phyloP scores from a whole-genome alignment of 2,329 filamentous ascomycete genomes.

The Epichloe typhina region DNA sequence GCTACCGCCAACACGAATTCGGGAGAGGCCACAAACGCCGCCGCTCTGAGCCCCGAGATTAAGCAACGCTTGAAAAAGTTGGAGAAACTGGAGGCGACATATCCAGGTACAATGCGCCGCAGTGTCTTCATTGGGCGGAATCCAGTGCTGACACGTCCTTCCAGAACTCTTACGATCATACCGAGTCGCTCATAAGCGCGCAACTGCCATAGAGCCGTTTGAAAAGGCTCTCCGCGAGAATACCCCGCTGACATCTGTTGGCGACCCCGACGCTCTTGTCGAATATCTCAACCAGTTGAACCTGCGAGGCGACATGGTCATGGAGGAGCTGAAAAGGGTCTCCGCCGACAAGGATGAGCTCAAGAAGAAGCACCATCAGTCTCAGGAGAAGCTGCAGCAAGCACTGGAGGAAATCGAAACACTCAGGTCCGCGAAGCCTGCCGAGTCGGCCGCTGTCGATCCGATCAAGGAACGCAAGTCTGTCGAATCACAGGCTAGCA shows the following conservation, averaged over 20 bases:
- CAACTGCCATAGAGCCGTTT: constrained; percentile 81
- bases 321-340: constrained; percentile 83
- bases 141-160: neutral
- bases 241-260: constrained; percentile 80
- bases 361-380: constrained; percentile 62
- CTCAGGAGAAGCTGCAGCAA: constrained; percentile 48
- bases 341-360: constrained; percentile 68
- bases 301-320: constrained; percentile 78
- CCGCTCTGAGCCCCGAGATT: constrained; percentile 61
- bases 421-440: constrained; percentile 22
- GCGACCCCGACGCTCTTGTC: constrained; percentile 68
- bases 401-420: constrained; percentile 51
- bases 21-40: constrained; percentile 1
- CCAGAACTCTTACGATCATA: constrained; percentile 83
- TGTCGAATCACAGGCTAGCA: constrained; percentile 5
- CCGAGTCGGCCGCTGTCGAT: constrained; percentile 15
- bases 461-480: constrained; percentile 21
- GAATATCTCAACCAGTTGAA: constrained; percentile 86
- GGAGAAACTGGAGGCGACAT: constrained; percentile 80
- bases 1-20: neutral
- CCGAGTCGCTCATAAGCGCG: constrained; percentile 75
- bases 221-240: constrained; percentile 84
- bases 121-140: neutral
- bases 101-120: constrained; percentile 48
- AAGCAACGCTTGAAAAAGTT: constrained; percentile 65